phyloP scores from a whole-genome alignment of 805 yeast genomes.

The Kluyveromyces dobzhanskii region DNA sequence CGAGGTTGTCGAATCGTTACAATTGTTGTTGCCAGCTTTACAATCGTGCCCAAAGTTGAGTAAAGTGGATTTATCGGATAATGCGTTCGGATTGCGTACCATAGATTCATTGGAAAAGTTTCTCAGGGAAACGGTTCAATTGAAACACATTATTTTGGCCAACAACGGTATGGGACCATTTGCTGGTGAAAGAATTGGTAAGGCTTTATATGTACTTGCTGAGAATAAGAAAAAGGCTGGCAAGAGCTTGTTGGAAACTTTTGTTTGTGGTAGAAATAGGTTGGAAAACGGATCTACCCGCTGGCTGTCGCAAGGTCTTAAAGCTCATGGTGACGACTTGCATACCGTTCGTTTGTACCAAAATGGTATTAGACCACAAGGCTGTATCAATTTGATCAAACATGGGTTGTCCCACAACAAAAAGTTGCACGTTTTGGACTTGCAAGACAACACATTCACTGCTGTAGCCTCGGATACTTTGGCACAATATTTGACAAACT shows the following conservation, averaged over 20 bases:
- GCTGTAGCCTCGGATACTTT: slow-evolving; percentile 53
- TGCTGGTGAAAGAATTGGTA: slow-evolving; percentile 92
- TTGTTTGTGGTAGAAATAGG: slow-evolving; percentile 95
- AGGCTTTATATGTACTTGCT: slow-evolving; percentile 67
- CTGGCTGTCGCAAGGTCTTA: slow-evolving; percentile 76
- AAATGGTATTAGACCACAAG: slow-evolving; percentile 95
- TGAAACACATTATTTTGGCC: slow-evolving; percentile 80
- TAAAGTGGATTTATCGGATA: slow-evolving; percentile 80
- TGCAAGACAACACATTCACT: slow-evolving; percentile 95
- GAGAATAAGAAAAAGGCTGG: slow-evolving; percentile 45
- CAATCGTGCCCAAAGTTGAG: slow-evolving; percentile 58
- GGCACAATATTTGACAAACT: slow-evolving; percentile 48
- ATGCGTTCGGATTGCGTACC: slow-evolving; percentile 94
- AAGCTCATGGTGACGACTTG: slow-evolving; percentile 60
- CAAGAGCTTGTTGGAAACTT: slow-evolving; percentile 58
- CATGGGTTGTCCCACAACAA: slow-evolving; percentile 62
- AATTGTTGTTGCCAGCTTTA: slow-evolving; percentile 63
- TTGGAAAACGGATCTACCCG: slow-evolving; percentile 90
- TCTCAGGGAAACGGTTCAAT: slow-evolving; percentile 62
- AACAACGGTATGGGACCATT: slow-evolving; percentile 98
- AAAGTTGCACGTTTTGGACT: slow-evolving; percentile 60
- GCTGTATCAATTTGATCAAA: slow-evolving; percentile 64
- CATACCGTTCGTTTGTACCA: slow-evolving; percentile 77
- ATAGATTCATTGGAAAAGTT: slow-evolving; percentile 81
- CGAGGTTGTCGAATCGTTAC: slow-evolving; percentile 83